phyloP scores from a whole-genome alignment of 495 filamentous ascomycete species.

The Polyplosphaeria fusca region DNA sequence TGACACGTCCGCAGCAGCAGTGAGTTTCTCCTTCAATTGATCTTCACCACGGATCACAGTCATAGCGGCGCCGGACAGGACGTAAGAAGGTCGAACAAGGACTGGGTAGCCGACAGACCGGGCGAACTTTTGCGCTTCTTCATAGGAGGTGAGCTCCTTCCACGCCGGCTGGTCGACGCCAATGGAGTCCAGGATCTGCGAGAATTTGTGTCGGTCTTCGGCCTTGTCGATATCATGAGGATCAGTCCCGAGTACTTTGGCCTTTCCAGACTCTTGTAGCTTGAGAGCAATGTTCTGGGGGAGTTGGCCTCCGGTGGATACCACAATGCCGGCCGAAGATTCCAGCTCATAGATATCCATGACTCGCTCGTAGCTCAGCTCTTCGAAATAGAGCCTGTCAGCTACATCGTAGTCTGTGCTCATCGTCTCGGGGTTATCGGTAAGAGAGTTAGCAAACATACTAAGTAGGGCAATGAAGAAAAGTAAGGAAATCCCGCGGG shows the following conservation, averaged over 20 bases:
- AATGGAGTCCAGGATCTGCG: conserved; percentile 91
- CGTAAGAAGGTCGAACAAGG: conserved; percentile 89
- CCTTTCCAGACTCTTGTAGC: conserved; percentile 85
- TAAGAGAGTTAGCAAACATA: conserved; percentile 4
- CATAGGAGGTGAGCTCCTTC: conserved; percentile 90
- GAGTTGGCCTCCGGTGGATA: conserved; percentile 92
- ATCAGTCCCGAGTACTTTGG: conserved; percentile 86
- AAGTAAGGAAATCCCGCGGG: too few species aligned
- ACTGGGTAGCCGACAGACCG: conserved; percentile 85
- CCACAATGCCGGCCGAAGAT: conserved; percentile 80
- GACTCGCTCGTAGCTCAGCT: conserved; percentile 93
- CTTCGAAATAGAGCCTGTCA: conserved; percentile 96
- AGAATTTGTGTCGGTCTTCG: conserved; percentile 97
- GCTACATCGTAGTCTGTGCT: conserved; percentile 89
- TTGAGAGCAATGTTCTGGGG: conserved; percentile 96
- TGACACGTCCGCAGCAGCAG: conserved; percentile 86
- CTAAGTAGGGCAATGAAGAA: not conserved
- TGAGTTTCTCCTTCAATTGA: conserved; percentile 83
- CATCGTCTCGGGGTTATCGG: conserved; percentile 83
- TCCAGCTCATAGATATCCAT: conserved; percentile 99
- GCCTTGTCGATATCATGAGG: conserved; percentile 94
- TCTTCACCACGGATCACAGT: conserved; percentile 87
- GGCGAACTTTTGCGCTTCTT: conserved; percentile 82
- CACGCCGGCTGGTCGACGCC: conserved; percentile 95
- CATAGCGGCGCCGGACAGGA: conserved; percentile 96